These are phyloP conservation scores for Arachnomyces sp. DNA, from an alignment of 2,329 filamentous ascomycete species.

Conservation along the genomic window DNA sequence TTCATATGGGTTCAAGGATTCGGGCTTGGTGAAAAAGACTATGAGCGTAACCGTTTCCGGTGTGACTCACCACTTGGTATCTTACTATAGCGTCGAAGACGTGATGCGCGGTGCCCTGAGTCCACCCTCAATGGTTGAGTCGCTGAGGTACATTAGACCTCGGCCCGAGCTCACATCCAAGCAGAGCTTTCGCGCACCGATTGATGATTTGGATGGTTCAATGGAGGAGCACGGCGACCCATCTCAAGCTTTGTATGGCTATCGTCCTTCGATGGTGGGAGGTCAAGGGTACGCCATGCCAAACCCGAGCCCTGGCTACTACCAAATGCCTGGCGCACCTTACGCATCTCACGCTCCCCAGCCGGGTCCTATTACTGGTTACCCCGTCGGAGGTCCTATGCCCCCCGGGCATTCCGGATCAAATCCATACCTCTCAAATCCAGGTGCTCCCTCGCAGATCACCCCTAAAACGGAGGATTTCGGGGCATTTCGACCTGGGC, in stretches of 20 bases:
- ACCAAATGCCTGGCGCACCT: slow-evolving; percentile 24
- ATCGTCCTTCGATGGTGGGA: slow-evolving; percentile 31
- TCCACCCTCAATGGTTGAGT: slow-evolving; percentile 51
- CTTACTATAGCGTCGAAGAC: slow-evolving; percentile 79
- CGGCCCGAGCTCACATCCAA: slow-evolving; percentile 52
- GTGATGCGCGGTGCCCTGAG: slow-evolving; percentile 56
- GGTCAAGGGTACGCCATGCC: slow-evolving; percentile 30
- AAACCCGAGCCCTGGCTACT: slow-evolving; percentile 28
- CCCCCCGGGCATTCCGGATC: slow-evolving; percentile 27
- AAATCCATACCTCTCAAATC: slow-evolving; percentile 31
- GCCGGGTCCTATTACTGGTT: slow-evolving; percentile 26
- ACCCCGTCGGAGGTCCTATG: slow-evolving; percentile 24
- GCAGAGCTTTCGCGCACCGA: slow-evolving; percentile 60
- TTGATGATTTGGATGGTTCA: slow-evolving; percentile 51
- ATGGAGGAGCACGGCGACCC: slow-evolving; percentile 34
- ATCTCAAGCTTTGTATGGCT: slow-evolving; percentile 32
- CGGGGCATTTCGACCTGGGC: slow-evolving; percentile 24
- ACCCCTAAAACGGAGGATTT: slow-evolving; percentile 33
- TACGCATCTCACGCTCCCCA: slow-evolving; percentile 18
- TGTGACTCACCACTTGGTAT: slow-evolving; percentile 76
- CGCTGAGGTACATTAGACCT: slow-evolving; percentile 46
- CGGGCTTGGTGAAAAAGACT: slow-evolving; percentile 84
- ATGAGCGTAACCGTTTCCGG: slow-evolving; percentile 71
- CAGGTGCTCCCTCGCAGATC: slow-evolving; percentile 22
- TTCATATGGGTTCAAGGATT: slow-evolving; percentile 77